phyloP scores from a whole-genome alignment of 495 filamentous ascomycete species.

The Penicillium ochrochloron region DNA sequence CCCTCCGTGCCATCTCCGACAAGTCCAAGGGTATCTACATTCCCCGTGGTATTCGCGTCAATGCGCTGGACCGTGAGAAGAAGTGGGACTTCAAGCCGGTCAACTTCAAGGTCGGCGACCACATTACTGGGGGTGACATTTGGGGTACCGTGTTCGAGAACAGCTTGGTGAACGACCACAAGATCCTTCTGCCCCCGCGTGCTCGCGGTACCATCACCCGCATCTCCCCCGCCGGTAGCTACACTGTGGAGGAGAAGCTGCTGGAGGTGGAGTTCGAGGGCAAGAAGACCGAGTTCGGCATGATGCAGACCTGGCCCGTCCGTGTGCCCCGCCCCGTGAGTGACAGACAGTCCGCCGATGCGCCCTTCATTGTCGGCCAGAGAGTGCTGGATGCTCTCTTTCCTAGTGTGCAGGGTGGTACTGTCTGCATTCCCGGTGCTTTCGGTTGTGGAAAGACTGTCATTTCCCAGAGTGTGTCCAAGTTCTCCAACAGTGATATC shows the following conservation, averaged over 20 bases:
- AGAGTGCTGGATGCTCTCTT: slow-evolving; percentile 97
- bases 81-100: slow-evolving; percentile 94
- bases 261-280: slow-evolving; percentile 97
- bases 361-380: slow-evolving; percentile 94
- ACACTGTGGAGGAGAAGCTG: slow-evolving; percentile 93
- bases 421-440: slow-evolving; percentile 96
- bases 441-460: slow-evolving; percentile 99
- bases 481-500: slow-evolving; percentile 99
- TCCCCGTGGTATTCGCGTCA: slow-evolving; percentile 88
- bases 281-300: slow-evolving; percentile 85
- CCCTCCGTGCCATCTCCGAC: slow-evolving; percentile 80
- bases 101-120: slow-evolving; percentile 88
- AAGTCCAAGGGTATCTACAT: slow-evolving; percentile 90
- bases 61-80: slow-evolving; percentile 82
- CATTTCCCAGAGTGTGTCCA: slow-evolving; percentile 96
- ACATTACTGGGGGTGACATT: slow-evolving; percentile 93
- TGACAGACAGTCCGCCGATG: slow-evolving; percentile 85
- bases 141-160: slow-evolving; percentile 96
- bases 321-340: slow-evolving; percentile 89
- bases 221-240: slow-evolving; percentile 85
- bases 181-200: slow-evolving; percentile 90
- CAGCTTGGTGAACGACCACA: slow-evolving; percentile 92
- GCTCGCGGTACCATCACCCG: slow-evolving; percentile 89
- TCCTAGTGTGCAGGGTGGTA: slow-evolving; percentile 95
- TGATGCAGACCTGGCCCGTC: slow-evolving; percentile 99